Conservation (phyloP, 495 filamentous ascomycete species). For the Baudoinia panamericana region DNA sequence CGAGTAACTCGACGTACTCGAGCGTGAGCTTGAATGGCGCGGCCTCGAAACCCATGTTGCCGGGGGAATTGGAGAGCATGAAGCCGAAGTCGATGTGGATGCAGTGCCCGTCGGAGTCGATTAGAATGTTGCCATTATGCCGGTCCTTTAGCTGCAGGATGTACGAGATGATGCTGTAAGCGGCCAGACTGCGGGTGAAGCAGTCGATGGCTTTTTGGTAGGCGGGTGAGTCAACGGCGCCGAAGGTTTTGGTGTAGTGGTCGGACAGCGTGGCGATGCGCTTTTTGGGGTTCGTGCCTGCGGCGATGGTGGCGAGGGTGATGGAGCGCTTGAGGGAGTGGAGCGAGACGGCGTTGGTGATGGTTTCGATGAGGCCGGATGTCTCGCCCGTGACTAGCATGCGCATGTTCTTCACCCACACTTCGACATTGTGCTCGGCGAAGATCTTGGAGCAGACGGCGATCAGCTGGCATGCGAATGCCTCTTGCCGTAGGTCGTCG, state of each 20-base stretch:
- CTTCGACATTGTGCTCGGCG: slow-evolving; percentile 54
- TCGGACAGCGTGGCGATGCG: slow-evolving; percentile 61
- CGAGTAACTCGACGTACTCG: slow-evolving; percentile 65
- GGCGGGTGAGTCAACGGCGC: slow-evolving; percentile 44
- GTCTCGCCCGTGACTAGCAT: slow-evolving; percentile 68
- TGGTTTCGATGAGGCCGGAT: slow-evolving; percentile 66
- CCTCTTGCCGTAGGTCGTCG: slow-evolving; percentile 61
- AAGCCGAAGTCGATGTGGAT: slow-evolving; percentile 77
- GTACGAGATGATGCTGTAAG: slow-evolving; percentile 65
- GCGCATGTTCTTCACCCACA: slow-evolving; percentile 69
- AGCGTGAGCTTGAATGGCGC: slow-evolving; percentile 68
- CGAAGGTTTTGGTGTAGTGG: slow-evolving; percentile 65
- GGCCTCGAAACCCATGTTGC: slow-evolving; percentile 62
- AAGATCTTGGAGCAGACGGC: slow-evolving; percentile 62
- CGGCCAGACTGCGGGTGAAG: slow-evolving; percentile 56
- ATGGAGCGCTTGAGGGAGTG: slow-evolving; percentile 64
- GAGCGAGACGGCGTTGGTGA: slow-evolving; percentile 63
- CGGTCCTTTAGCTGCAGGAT: slow-evolving; percentile 65
- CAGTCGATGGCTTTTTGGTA: slow-evolving; percentile 53
- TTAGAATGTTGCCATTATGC: slow-evolving; percentile 70
- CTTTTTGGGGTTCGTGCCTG: slow-evolving; percentile 50
- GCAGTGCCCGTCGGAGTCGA: slow-evolving; percentile 66
- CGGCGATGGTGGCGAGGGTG: slow-evolving; percentile 51
- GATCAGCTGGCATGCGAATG: slow-evolving; percentile 68
- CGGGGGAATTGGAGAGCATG: slow-evolving; percentile 69